These are phyloP conservation scores for Moesziomyces sp. DNA, from an alignment of 1,284 basidiomycete species.

Conservation along the genomic window DNA sequence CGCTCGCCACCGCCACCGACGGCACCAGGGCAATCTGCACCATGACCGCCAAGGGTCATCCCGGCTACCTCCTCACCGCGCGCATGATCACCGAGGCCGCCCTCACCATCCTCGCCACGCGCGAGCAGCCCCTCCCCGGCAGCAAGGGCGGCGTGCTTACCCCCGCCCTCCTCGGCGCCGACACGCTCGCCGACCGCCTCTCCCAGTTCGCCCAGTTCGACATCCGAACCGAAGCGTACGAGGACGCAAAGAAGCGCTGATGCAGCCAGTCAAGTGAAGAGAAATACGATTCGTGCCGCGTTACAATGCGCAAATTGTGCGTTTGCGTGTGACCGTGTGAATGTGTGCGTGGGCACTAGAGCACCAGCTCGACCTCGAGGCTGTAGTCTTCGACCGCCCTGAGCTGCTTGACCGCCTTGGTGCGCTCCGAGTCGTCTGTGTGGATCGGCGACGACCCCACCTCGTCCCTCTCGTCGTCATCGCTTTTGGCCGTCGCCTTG, in stretches of 20 bases:
- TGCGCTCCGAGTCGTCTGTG: conserved; percentile 33
- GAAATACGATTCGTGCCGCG: too few relatives aligned
- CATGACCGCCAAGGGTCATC: conserved; percentile 78
- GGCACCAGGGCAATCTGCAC: conserved; percentile 73
- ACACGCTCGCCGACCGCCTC: conserved; percentile 76
- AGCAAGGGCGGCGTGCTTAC: conserved; percentile 80
- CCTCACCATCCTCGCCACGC: conserved; percentile 74
- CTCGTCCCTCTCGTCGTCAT: conserved; percentile 6
- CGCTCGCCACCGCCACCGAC: conserved; percentile 70
- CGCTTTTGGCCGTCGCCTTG: background rate
- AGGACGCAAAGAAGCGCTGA: conserved; percentile 16
- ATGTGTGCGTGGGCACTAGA: conserved; percentile 1
- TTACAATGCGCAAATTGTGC: too few relatives aligned
- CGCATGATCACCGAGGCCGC: conserved; percentile 81
- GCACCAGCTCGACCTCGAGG: conserved; percentile 22
- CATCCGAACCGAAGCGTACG: conserved; percentile 67
- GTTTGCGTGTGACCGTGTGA: too few relatives aligned
- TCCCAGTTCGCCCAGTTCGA: conserved; percentile 72
- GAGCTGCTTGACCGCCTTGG: conserved; percentile 28
- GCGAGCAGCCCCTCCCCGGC: conserved; percentile 70
- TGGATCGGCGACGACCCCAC: conserved; percentile 21
- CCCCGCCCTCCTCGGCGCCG: conserved; percentile 79
- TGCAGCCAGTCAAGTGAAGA: conserved; percentile 1
- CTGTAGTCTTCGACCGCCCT: conserved; percentile 18
- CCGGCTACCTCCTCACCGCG: conserved; percentile 79